Percentiles rank a stretch among this genome's conserved stretches.
phyloP scores from a whole-genome alignment of 176 grass and related monocot genomes.

The Zea mays region DNA sequence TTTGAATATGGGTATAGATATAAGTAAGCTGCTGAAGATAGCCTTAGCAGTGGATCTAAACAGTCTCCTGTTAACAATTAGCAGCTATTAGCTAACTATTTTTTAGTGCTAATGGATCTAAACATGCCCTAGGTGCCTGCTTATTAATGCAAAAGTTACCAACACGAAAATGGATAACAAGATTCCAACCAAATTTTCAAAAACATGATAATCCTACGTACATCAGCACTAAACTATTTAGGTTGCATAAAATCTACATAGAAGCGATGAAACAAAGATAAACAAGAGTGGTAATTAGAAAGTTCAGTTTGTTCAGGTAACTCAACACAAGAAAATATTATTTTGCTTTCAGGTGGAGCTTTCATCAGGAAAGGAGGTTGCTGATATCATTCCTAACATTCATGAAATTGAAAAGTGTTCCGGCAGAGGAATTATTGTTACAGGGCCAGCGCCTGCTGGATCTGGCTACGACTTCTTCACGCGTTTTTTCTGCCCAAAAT shows the following conservation, averaged over 20 bases:
- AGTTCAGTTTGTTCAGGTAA: conserved; percentile 3
- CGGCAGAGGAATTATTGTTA: conserved; percentile 56
- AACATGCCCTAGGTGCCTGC: not conserved
- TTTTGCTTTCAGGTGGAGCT: conserved; percentile 65
- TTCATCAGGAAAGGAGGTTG: conserved; percentile 70
- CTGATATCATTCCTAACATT: conserved; percentile 52
- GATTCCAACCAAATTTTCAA: not conserved
- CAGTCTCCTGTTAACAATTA: no score
- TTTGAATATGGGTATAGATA: no score
- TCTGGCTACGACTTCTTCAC: conserved; percentile 82
- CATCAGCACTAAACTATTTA: not conserved
- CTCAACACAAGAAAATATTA: not conserved
- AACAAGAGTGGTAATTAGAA: not conserved
- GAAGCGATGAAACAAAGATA: not conserved
- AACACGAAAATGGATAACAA: not conserved
- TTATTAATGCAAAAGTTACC: not conserved
- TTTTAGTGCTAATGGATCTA: no score
- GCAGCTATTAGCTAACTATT: no score
- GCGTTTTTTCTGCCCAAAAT: conserved; percentile 65
- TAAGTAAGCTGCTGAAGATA: no score
- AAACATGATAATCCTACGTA: not conserved
- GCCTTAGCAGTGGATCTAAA: no score
- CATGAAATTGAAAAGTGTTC: conserved; percentile 54
- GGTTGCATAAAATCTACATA: not conserved
- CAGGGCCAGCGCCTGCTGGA: conserved; percentile 57